Base-by-base conservation (phyloP, 805 yeast species). In the Clavispora asparagi region DNA sequence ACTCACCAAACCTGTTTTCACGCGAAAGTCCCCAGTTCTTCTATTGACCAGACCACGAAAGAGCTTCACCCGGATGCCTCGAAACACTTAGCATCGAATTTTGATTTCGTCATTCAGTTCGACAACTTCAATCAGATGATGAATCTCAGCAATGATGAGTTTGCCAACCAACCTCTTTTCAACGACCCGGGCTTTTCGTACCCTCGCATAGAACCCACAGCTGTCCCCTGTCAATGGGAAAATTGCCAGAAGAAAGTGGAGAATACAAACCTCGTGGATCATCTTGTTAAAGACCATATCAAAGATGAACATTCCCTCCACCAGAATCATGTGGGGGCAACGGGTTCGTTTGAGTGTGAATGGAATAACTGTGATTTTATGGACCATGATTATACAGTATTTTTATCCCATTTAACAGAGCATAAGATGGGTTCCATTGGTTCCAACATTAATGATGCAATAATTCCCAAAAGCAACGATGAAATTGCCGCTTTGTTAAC, bases 341-440 rank as follows among this genome's bases (percentile, higher is more conserved):
- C 23, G 5, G 23, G 23, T 10, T 49, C 48, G 12, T 70, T 63
- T 42, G 68, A 74, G 41, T 90, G 97, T 67, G 88, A 82, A 57
- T 89, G 96, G 96, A 65, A 71, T 46, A 74, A 81, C 44, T 90
- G 97, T 72, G 67, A 76, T 38, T 87, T 74, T 58, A 68, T 70
- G 17, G 73, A 85, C 27, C 60, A 65, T 14, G 81, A 81, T 54
- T 58, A 83, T 40, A 69, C 79, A 28, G 60, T 74, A 6, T 65
- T 90, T 28, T 63, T 86, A 10, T 68, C 74, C 37, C 96, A 89
- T 64, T 56, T 71, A 41, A 55, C 57, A 40, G 44, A 58, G 17
- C 77, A 71, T 47, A 66, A 60, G 40, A 42, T 25, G 17, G 46
- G 35, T 10, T 12, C 29, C 11, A 14, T 16, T 6, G 23, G 14